A percentile compares a stretch with the other conserved stretches of the same genome.
Evolutionary conservation across 768 basidiomycete species (phyloP).

Genomic region (Cubamyces lactineus): DNA sequence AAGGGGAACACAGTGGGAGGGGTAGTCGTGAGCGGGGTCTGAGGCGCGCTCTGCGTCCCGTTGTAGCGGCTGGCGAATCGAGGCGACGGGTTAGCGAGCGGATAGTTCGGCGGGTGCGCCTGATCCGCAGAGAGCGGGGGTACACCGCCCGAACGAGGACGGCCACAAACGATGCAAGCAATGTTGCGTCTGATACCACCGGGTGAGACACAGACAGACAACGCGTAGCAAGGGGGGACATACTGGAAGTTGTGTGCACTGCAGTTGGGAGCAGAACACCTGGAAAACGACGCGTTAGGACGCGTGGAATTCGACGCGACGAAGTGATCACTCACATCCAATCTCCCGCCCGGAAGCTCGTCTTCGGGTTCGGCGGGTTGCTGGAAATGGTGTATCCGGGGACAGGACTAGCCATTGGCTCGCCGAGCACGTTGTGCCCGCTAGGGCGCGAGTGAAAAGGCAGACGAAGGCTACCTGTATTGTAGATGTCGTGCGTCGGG

Average conservation of each 20-base stretch:
- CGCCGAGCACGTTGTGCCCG: background rate
- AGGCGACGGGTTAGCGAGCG: conserved; percentile 36
- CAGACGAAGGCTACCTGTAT: background rate
- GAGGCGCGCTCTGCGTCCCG: conserved; percentile 21
- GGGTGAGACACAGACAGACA: conserved; percentile 46
- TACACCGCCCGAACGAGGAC: conserved; percentile 48
- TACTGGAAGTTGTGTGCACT: conserved; percentile 87
- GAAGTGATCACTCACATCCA: conserved; percentile 35
- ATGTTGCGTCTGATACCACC: conserved; percentile 67
- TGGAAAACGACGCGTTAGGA: conserved; percentile 35
- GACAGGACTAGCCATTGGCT: background rate
- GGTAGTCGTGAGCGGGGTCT: conserved; percentile 29
- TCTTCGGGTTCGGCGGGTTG: conserved; percentile 39
- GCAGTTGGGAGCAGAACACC: conserved; percentile 70
- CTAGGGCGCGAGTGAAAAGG: background rate
- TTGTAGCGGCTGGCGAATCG: conserved; percentile 29
- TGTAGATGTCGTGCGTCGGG: conserved; percentile 9
- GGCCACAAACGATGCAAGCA: conserved; percentile 77
- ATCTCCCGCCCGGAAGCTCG: conserved; percentile 38
- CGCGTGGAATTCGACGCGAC: background rate
- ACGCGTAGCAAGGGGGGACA: conserved; percentile 56
- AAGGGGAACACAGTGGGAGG: conserved; percentile 17
- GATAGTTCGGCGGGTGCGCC: conserved; percentile 24
- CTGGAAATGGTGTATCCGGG: conserved; percentile 32
- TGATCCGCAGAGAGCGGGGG: conserved; percentile 12